phyloP scores from a whole-genome alignment of 495 filamentous ascomycete species.

The Neurospora sp. region DNA sequence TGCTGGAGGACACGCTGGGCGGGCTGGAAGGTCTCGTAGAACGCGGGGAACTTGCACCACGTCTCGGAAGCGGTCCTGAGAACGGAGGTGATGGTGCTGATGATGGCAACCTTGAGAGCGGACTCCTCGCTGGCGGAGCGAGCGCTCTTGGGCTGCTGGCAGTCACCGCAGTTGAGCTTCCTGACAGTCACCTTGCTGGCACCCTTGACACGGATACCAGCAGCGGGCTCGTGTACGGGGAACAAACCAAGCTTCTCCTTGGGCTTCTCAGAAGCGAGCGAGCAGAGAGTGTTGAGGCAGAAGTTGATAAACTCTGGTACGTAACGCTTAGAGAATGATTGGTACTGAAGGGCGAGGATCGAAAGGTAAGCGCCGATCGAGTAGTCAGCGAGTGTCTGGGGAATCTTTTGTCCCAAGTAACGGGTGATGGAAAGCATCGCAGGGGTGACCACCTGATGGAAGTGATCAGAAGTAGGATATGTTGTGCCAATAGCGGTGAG shows the following conservation, averaged over 20 bases:
- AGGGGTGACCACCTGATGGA: constrained; percentile 86
- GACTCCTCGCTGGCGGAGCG: constrained; percentile 11
- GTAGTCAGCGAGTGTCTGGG: constrained; percentile 51
- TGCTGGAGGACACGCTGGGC: constrained; percentile 44
- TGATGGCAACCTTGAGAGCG: constrained; percentile 46
- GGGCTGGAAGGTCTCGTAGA: constrained; percentile 61
- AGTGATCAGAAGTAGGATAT: constrained; percentile 93
- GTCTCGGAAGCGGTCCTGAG: constrained; percentile 49
- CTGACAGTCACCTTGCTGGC: constrained; percentile 22
- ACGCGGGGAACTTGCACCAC: constrained; percentile 59
- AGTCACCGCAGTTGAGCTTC: constrained; percentile 44
- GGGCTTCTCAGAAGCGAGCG: constrained; percentile 47
- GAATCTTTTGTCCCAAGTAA: constrained; percentile 70
- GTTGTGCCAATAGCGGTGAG: constrained; percentile 73
- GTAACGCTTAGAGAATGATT: constrained; percentile 69
- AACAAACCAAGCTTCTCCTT: constrained; percentile 40
- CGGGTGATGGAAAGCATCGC: constrained; percentile 70
- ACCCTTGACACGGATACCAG: constrained; percentile 41
- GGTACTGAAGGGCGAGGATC: constrained; percentile 70
- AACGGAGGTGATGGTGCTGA: constrained; percentile 46
- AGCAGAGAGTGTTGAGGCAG: constrained; percentile 61
- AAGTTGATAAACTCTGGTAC: constrained; percentile 83
- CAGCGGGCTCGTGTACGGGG: constrained; percentile 48
- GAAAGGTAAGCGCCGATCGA: constrained; percentile 67
- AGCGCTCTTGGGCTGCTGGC: constrained; percentile 22